Conservation (phyloP, 257 asterid genomes). For the Solanum habrochaites region DNA sequence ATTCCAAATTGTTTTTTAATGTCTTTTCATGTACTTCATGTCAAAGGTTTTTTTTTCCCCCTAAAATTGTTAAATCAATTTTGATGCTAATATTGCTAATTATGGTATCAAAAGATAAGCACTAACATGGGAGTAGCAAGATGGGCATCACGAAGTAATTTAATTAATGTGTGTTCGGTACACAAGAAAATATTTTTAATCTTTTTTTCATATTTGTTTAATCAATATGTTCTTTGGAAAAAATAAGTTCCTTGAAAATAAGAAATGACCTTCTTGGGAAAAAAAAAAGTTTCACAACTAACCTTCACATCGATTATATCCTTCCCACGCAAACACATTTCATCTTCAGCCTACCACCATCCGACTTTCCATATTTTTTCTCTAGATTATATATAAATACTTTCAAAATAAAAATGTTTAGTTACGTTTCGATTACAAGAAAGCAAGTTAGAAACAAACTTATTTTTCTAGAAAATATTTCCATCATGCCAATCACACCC, state of each 20-base stretch:
- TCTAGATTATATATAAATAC: neutral
- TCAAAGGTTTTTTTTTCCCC: neutral
- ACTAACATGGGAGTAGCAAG: constrained; percentile 21
- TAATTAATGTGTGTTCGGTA: neutral
- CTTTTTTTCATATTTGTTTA: neutral
- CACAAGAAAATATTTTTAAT: neutral
- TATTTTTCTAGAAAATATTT: neutral
- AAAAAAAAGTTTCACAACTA: neutral
- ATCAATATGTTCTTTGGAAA: neutral
- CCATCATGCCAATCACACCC: neutral
- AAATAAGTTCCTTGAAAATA: neutral
- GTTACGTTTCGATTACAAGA: neutral
- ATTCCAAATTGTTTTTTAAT: neutral
- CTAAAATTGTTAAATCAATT: neutral
- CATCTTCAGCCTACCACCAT: no score
- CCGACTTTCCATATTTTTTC: neutral
- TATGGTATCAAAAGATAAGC: constrained; percentile 34
- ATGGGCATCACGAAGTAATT: neutral
- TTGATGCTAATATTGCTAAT: constrained; percentile 17
- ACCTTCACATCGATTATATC: neutral
- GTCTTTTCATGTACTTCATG: constrained; percentile 30
- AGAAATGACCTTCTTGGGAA: neutral
- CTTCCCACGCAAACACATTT: neutral
- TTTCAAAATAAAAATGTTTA: no score
- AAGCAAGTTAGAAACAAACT: neutral